Conservation (phyloP, 73 alveolate genomes). For the Paramecium pentaurelia region DNA sequence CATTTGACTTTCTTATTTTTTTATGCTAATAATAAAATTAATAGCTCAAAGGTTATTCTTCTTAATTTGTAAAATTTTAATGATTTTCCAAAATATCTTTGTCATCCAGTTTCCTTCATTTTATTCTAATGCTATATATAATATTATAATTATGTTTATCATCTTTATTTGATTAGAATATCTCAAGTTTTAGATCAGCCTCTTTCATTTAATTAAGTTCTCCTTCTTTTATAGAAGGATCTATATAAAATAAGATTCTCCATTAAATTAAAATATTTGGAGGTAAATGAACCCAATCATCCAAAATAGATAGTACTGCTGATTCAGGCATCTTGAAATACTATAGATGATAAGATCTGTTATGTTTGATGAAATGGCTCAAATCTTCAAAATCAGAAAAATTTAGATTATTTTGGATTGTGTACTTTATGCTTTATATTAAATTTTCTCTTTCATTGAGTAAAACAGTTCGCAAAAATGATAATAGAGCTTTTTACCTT, state of each 20-base stretch:
- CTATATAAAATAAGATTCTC: not conserved
- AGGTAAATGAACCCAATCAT: constrained; percentile 37
- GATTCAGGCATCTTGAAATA: constrained; percentile 28
- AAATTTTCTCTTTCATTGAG: not conserved
- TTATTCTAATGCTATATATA: not conserved
- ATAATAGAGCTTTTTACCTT: not conserved
- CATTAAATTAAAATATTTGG: not conserved
- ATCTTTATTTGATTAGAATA: not conserved
- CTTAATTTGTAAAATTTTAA: not conserved
- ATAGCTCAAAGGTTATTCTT: not conserved
- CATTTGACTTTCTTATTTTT: not conserved
- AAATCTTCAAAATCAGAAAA: not conserved
- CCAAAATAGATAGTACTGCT: not conserved
- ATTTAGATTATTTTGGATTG: not conserved
- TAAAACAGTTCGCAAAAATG: not conserved
- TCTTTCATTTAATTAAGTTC: not conserved
- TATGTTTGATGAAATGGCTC: not conserved
- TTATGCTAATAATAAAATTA: not conserved
- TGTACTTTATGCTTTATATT: not conserved
- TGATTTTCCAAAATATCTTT: not conserved
- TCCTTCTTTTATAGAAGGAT: not conserved
- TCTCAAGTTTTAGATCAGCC: constrained; percentile 1
- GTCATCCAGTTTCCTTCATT: constrained; percentile 19
- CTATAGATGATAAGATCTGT: not conserved
- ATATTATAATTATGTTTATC: not conserved